Conservation (phyloP, 2,329 filamentous ascomycete genomes). For the Xylariomycetidae sp. region DNA sequence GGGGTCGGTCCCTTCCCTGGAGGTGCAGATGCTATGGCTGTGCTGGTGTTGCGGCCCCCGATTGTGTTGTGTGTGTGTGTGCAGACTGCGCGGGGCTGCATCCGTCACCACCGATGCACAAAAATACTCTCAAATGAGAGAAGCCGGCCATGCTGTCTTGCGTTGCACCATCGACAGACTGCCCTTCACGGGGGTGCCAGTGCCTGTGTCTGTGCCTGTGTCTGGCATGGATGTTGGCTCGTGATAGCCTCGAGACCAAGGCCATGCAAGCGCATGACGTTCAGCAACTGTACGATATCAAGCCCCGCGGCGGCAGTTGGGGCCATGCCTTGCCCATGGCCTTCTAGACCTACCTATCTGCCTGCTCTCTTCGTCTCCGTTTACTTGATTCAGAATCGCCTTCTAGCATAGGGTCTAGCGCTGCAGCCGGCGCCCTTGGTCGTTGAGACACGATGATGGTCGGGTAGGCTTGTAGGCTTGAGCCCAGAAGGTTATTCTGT, state of each 20-base stretch:
- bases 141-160: neutral
- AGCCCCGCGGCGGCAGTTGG: conserved; percentile 2
- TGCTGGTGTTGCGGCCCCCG: neutral
- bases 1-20: neutral
- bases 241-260: too few species aligned
- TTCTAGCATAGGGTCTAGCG: conserved; percentile 15
- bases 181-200: neutral
- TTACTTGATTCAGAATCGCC: conserved; percentile 23
- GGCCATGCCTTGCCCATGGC: conserved; percentile 15
- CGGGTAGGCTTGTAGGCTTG: conserved; percentile 9
- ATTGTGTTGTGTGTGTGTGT: too few species aligned
- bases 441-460: conserved; percentile 8
- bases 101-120: neutral
- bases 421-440: conserved; percentile 9
- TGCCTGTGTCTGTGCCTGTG: too few species aligned
- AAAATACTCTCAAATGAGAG: conserved; percentile 4
- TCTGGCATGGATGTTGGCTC: too few species aligned
- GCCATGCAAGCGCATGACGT: too few species aligned
- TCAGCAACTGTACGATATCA: too few species aligned
- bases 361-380: conserved; percentile 19
- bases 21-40: neutral
- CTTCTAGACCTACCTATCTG: conserved; percentile 21
- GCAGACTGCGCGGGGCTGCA: too few species aligned
- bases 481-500: conserved; percentile 7
- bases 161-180: neutral